Evolutionary conservation across 2,329 filamentous ascomycete species (phyloP).

Genomic region (Xylariaceae sp.): DNA sequence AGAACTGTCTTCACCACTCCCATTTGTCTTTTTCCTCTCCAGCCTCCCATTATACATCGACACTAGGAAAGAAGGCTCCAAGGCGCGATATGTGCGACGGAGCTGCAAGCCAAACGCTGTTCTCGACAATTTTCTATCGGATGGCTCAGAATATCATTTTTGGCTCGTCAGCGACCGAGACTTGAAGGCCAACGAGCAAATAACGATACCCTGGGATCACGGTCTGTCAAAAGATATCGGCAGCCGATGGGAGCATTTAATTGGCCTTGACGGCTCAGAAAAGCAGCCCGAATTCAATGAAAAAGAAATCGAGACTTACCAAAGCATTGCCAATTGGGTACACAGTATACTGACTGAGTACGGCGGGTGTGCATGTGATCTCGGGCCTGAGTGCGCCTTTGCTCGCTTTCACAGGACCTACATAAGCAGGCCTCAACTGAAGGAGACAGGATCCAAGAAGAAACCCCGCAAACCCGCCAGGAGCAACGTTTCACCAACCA

Average conservation of each 20-base stretch:
- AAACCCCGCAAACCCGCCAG: conserved; percentile 53
- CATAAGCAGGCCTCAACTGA: conserved; percentile 42
- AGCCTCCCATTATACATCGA: conserved; percentile 84
- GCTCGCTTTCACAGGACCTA: conserved; percentile 59
- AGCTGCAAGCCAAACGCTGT: conserved; percentile 90
- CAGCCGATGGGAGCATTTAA: conserved; percentile 52
- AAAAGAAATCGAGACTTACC: conserved; percentile 55
- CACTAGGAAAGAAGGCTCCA: conserved; percentile 79
- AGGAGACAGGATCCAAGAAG: conserved; percentile 36
- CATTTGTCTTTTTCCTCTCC: conserved; percentile 85
- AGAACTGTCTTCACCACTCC: conserved; percentile 60
- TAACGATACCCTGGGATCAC: conserved; percentile 66
- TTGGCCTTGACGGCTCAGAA: conserved; percentile 57
- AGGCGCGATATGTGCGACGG: conserved; percentile 81
- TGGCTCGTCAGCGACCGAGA: conserved; percentile 82
- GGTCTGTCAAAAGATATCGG: conserved; percentile 53
- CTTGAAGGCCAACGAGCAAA: conserved; percentile 62
- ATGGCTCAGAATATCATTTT: conserved; percentile 78
- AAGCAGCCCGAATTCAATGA: conserved; percentile 50
- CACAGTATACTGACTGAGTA: conserved; percentile 70
- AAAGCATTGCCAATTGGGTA: conserved; percentile 60
- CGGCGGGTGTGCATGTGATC: conserved; percentile 72
- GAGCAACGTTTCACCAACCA: conserved; percentile 57
- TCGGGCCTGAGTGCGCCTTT: conserved; percentile 60
- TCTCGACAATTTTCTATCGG: conserved; percentile 80